Percentiles rank a stretch among this genome's conserved stretches.
phyloP scores from a whole-genome alignment of 306 rosid genomes.

The Begonia loranthoides region DNA sequence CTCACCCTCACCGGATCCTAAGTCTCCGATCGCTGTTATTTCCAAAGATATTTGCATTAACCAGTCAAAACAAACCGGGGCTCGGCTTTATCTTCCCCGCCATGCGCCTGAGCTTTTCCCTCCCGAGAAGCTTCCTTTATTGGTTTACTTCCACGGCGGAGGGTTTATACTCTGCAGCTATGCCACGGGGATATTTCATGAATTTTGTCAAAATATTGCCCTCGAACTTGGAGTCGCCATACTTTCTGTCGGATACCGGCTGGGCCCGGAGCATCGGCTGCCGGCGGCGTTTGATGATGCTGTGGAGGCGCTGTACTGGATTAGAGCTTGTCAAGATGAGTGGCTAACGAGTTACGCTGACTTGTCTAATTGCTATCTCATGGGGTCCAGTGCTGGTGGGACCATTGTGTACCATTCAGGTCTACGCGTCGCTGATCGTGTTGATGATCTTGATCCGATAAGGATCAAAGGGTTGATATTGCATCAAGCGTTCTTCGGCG shows the following conservation, averaged over 20 bases:
- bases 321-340: slow-evolving; percentile 13
- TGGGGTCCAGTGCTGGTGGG: slow-evolving; percentile 35
- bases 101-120: slow-evolving; percentile 3
- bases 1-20: neutral
- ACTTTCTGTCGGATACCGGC: slow-evolving; percentile 26
- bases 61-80: slow-evolving; percentile 16
- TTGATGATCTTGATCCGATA: slow-evolving; percentile 19
- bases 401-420: slow-evolving; percentile 26
- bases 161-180: slow-evolving; percentile 17
- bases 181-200: slow-evolving; percentile 7
- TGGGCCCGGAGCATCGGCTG: slow-evolving; percentile 32
- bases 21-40: neutral
- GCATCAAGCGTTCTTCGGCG: slow-evolving; percentile 73
- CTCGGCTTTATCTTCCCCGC: slow-evolving; percentile 23
- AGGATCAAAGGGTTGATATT: slow-evolving; percentile 35
- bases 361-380: slow-evolving; percentile 14
- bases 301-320: slow-evolving; percentile 23
- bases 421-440: neutral
- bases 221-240: slow-evolving; percentile 1
- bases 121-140: slow-evolving; percentile 17
- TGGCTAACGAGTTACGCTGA: slow-evolving; percentile 24
- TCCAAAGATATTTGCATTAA: slow-evolving; percentile 22
- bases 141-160: slow-evolving; percentile 27
- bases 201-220: slow-evolving; percentile 15
- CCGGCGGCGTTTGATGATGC: slow-evolving; percentile 36